Evolutionary conservation across 2,329 filamentous ascomycete genomes (phyloP), one percentile per base, ranked within the genome.

Genomic region (Metarhizium anisopliae): DNA sequence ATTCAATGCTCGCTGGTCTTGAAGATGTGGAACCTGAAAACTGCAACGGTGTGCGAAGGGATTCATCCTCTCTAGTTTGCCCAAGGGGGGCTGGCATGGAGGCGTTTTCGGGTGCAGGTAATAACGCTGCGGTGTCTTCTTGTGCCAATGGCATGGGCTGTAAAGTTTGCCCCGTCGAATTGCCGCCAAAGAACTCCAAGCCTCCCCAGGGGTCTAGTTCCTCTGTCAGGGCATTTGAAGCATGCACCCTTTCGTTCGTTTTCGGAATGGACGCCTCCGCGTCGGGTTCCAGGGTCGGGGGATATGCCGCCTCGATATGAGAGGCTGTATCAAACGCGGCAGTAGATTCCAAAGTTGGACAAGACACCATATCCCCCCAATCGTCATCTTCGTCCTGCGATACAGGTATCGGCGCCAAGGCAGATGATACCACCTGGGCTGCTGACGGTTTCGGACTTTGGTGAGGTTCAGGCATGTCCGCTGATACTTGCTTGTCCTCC

Each of bases 341-440:
- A n/a, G 16, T 16, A 16, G 47, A 16, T 42, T 51, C 53, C 35
- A n/a, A 55, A 2, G 64, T 59, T 2, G 70, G 66, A 4, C 68
- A 70, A 3, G 69, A 66, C 38, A 84, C 71, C 81, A 84, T 84
- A 58, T 84, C 81, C 2, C 81, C 81, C 81, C 81, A 84, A 42
- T 83, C 80, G 49, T 82, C 79, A 2, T 81, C 78, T 5, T 80
- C 76, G 0, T 75, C 70, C 6, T 71, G 45, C 13, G 25, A 18
- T 13, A 20, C n/a, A 29, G 45, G n/a, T 16, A 20, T 10, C n/a
- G 8, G 18, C 11, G 4, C 18, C 42, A 20, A 16, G 5, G 8
- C 42, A 45, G 14, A 6, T 6, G 18, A 4, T 18, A 8, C n/a
- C 25, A 2, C n/a, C 16, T 45, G 42, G 42, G 6, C 42, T 20